Evolutionary conservation across 331 rosid species (phyloP), one percentile per base, ranked within the genome.

Genomic region (Quercus lobata): DNA sequence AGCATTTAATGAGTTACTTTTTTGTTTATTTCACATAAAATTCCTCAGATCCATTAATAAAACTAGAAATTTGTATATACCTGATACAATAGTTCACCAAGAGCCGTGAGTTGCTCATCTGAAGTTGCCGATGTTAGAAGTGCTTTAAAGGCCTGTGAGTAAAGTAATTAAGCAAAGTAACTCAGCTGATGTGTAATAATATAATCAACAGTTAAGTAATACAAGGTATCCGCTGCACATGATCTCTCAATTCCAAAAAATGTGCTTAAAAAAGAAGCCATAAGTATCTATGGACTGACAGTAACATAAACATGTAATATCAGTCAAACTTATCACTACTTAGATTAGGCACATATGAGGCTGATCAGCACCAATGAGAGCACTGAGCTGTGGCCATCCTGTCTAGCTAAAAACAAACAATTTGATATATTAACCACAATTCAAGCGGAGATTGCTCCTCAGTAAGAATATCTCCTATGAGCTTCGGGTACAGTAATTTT

Each of bases 51-150:
- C 41, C 71, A 30, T 27, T 15, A 17, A 41, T 25, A 12, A 21
- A 68, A 60, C 22, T 44, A 25, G 35, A 49, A 55, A 74, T 27
- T 56, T 32, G 16, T 9, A 57, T 9, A 57, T 49, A 96, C 98
- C 99, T 96, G 99, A 88, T 96, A 96, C 80, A 96, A 72, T 83
- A 96, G 76, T 78, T 92, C 99, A 78, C 99, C 99, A 18, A 96
- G 94, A 78, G 96, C 72, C 37, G 92, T 82, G 75, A 96, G 96
- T 89, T 93, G 99, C 66, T 96, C 87, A 29, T 72, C 75, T n/a
- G 98, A 96, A 79, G 78, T 27, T 57, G 90, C 80, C 0, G 99
- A 96, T 19, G 99, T 87, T 58, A 96, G 79, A 82, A 96, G 90
- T 34, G 99, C 90, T 78, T 96, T 93, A 83, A 96, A 96, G 75